A percentile compares a stretch with the other conserved stretches of the same genome.
Evolutionary conservation across 371 early-diverging fungal species (phyloP).

Genomic region (Gilbertella persicaria): DNA sequence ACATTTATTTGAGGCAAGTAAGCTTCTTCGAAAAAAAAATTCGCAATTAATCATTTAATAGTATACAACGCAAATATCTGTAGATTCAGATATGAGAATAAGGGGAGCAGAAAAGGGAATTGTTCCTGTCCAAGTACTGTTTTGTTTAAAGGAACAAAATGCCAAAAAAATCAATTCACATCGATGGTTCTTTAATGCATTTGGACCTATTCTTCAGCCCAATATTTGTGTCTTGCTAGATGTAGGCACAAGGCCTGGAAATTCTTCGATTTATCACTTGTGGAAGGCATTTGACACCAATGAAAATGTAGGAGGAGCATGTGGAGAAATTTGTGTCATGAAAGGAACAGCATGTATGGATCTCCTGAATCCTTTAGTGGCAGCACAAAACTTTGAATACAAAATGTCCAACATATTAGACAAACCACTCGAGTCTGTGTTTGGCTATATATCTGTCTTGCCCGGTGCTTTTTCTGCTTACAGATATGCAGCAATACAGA

Average conservation of each 20-base stretch:
- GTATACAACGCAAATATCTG: slow-evolving; percentile 83
- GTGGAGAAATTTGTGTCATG: slow-evolving; percentile 70
- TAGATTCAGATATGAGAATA: slow-evolving; percentile 68
- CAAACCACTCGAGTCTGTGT: slow-evolving; percentile 81
- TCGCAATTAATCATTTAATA: neutral
- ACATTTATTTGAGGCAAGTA: slow-evolving; percentile 73
- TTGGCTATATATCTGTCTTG: slow-evolving; percentile 83
- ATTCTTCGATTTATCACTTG: slow-evolving; percentile 63
- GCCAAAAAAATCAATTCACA: slow-evolving; percentile 90
- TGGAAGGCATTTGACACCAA: slow-evolving; percentile 72
- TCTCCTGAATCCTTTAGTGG: slow-evolving; percentile 74
- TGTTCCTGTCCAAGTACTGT: slow-evolving; percentile 79
- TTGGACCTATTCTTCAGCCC: slow-evolving; percentile 68
- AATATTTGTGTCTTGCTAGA: slow-evolving; percentile 79
- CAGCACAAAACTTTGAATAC: slow-evolving; percentile 87
- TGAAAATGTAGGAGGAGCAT: slow-evolving; percentile 76
- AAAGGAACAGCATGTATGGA: slow-evolving; percentile 58
- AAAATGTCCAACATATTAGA: slow-evolving; percentile 85
- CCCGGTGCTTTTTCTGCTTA: slow-evolving; percentile 80
- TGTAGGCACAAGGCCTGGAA: slow-evolving; percentile 69
- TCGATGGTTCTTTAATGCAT: slow-evolving; percentile 86
- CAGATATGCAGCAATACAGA: slow-evolving; percentile 58
- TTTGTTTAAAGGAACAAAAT: slow-evolving; percentile 87
- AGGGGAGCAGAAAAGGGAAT: slow-evolving; percentile 65
- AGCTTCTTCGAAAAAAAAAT: neutral